Percentiles rank a stretch among this genome's conserved stretches.
Conservation (phyloP, 2,329 filamentous ascomycete species). For the Sporothrix sp. region DNA sequence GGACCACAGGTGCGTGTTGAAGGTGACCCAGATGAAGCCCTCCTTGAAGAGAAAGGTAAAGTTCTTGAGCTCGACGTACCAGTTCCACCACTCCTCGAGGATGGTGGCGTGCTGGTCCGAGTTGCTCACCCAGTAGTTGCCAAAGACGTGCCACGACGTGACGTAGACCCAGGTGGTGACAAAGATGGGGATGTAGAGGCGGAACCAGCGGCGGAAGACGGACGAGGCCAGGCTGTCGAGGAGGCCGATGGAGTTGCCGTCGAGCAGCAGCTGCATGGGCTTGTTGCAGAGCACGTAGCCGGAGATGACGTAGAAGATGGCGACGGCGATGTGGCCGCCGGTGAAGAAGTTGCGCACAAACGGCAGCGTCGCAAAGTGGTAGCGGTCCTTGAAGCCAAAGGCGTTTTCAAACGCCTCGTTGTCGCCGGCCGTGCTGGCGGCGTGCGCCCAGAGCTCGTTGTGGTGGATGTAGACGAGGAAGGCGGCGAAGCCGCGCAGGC, state of each 20-base stretch:
- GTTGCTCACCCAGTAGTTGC: constrained; percentile 32
- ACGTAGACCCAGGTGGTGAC: constrained; percentile 45
- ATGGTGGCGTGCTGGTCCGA: constrained; percentile 31
- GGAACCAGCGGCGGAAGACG: constrained; percentile 40
- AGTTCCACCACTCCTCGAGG: constrained; percentile 39
- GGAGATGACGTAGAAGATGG: constrained; percentile 39
- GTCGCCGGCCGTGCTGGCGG: constrained; percentile 19
- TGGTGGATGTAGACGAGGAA: constrained; percentile 57
- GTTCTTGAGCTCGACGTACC: constrained; percentile 52
- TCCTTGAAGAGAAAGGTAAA: constrained; percentile 57
- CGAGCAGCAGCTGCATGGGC: constrained; percentile 36
- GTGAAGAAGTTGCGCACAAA: constrained; percentile 49
- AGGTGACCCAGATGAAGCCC: constrained; percentile 47
- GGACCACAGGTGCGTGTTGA: constrained; percentile 53
- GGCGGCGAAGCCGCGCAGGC: constrained; percentile 56
- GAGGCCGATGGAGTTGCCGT: constrained; percentile 32
- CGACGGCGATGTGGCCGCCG: constrained; percentile 51
- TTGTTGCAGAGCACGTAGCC: constrained; percentile 47
- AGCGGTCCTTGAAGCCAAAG: constrained; percentile 39
- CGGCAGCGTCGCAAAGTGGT: constrained; percentile 45
- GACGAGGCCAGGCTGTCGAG: constrained; percentile 37
- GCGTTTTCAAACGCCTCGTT: constrained; percentile 40
- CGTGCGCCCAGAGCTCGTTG: constrained; percentile 49
- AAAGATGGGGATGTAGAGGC: constrained; percentile 43
- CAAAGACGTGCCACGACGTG: constrained; percentile 43